phyloP scores from a whole-genome alignment of 345 rosid genomes.

The Heritiera littoralis region DNA sequence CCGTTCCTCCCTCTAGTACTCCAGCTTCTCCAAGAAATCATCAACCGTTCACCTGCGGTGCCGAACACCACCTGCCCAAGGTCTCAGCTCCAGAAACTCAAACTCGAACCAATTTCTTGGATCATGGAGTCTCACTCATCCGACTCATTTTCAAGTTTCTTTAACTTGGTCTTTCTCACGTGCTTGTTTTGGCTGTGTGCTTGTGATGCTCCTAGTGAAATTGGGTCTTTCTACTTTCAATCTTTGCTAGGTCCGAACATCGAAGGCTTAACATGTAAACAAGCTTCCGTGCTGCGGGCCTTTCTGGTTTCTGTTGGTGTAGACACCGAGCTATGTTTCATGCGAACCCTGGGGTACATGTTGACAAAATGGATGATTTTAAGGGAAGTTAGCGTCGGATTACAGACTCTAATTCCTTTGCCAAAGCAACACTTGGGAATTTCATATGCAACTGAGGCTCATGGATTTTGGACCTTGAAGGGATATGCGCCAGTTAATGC shows the following conservation, averaged over 20 bases:
- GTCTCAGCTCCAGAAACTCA: conserved; percentile 57
- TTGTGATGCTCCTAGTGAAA: conserved; percentile 60
- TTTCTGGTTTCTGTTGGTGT: conserved; percentile 61
- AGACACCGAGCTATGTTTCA: conserved; percentile 70
- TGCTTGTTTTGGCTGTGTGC: conserved; percentile 77
- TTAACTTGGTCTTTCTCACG: conserved; percentile 56
- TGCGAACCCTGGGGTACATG: conserved; percentile 72
- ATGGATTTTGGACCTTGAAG: conserved; percentile 79
- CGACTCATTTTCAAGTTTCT: conserved; percentile 71
- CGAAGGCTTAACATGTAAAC: conserved; percentile 41
- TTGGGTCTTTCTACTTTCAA: conserved; percentile 67
- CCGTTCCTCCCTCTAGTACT: conserved; percentile 74
- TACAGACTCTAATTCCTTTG: conserved; percentile 37
- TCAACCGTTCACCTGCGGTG: conserved; percentile 52
- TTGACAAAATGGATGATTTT: conserved; percentile 70
- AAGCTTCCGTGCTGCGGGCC: conserved; percentile 54
- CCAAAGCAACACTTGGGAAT: conserved; percentile 44
- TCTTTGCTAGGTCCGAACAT: conserved; percentile 58
- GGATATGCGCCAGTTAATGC: conserved; percentile 65
- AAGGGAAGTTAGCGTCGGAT: conserved; percentile 63
- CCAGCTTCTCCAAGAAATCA: conserved; percentile 72
- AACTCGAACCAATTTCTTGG: conserved; percentile 70
- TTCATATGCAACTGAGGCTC: conserved; percentile 69
- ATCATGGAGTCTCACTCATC: conserved; percentile 78
- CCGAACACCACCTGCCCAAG: conserved; percentile 53